phyloP scores from a whole-genome alignment of 2,329 filamentous ascomycete species.

The Alternaria sp. region DNA sequence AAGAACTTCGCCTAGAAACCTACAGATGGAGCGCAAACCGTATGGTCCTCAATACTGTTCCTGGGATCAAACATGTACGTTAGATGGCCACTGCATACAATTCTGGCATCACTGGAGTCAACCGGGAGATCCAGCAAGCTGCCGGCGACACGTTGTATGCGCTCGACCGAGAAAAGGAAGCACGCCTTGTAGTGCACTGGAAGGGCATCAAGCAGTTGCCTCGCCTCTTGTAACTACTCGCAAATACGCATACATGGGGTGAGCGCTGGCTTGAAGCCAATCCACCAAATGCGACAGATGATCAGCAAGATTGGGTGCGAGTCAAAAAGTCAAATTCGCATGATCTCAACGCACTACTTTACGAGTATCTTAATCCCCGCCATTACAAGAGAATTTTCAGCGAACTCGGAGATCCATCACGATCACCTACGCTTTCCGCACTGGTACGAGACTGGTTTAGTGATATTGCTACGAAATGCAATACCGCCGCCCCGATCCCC shows the following conservation, averaged over 20 bases:
- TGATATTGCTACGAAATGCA: no score
- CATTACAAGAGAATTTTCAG: no score
- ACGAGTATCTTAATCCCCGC: no score
- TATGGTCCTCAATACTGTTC: neutral
- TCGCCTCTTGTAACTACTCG: neutral
- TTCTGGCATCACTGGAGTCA: neutral
- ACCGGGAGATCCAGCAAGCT: neutral
- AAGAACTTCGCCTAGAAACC: neutral
- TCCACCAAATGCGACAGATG: no score
- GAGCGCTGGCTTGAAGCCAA: no score
- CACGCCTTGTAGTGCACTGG: neutral
- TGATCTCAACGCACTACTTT: no score
- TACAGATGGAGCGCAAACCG: neutral
- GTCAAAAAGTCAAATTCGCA: no score
- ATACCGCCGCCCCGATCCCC: no score
- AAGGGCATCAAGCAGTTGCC: neutral
- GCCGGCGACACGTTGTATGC: neutral
- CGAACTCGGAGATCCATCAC: no score
- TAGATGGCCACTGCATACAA: neutral
- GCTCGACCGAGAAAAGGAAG: neutral
- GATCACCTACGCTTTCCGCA: no score
- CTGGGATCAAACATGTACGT: neutral
- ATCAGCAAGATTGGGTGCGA: no score
- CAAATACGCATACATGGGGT: neutral
- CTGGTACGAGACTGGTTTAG: no score